phyloP scores from a whole-genome alignment of 768 basidiomycete genomes.

The Leccinum boreale region DNA sequence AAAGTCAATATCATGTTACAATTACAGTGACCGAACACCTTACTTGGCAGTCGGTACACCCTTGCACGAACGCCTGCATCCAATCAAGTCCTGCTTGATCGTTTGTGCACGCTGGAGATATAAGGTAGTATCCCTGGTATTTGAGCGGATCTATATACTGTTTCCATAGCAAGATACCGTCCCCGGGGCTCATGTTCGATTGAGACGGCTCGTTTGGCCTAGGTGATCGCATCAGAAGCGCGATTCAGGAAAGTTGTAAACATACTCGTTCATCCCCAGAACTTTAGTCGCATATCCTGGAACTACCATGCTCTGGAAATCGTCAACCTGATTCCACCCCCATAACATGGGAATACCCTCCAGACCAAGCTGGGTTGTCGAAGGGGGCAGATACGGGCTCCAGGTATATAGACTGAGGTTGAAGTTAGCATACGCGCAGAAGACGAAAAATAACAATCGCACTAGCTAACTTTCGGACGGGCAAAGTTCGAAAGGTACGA shows the following conservation, averaged over 20 bases:
- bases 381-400: constrained; percentile 49
- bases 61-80: constrained; percentile 56
- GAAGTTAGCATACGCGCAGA: neutral
- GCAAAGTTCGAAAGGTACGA: constrained; percentile 50
- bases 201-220: constrained; percentile 73
- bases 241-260: constrained; percentile 1
- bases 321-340: constrained; percentile 50
- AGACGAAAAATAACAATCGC: constrained; percentile 11
- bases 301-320: constrained; percentile 47
- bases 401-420: constrained; percentile 59
- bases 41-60: constrained; percentile 54
- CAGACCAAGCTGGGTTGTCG: constrained; percentile 44
- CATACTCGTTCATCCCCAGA: constrained; percentile 80
- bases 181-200: constrained; percentile 54
- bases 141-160: constrained; percentile 62
- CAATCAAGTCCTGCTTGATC: constrained; percentile 61
- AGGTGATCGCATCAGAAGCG: neutral
- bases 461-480: constrained; percentile 43
- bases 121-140: constrained; percentile 53
- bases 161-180: constrained; percentile 59
- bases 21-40: constrained; percentile 18
- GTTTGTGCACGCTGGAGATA: constrained; percentile 69
- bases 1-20: neutral
- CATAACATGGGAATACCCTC: constrained; percentile 69
- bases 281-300: constrained; percentile 52